Conservation (phyloP, 768 basidiomycete genomes). For the Neoboletus brunneissimus region DNA sequence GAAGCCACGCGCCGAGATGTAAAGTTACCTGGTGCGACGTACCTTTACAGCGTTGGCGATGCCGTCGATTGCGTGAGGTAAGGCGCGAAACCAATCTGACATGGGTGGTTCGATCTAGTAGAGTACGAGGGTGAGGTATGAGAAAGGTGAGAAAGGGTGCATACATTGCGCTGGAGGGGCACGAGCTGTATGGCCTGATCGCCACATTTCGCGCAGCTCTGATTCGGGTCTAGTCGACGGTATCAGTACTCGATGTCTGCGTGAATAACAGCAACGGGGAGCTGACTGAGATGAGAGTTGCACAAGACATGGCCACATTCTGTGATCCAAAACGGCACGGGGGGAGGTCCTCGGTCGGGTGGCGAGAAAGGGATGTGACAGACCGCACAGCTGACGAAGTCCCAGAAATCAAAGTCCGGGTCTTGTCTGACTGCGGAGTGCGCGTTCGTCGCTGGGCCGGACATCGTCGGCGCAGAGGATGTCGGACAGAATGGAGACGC, state of each 20-base stretch:
- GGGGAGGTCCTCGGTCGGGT: constrained; percentile 46
- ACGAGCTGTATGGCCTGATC: constrained; percentile 60
- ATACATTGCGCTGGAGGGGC: constrained; percentile 72
- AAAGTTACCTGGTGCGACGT: neutral
- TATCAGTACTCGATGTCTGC: neutral
- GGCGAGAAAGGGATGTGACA: constrained; percentile 67
- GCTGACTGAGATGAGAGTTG: constrained; percentile 79
- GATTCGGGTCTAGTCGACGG: constrained; percentile 54
- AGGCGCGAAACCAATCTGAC: constrained; percentile 75
- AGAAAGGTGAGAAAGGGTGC: constrained; percentile 11
- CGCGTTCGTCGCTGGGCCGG: constrained; percentile 9
- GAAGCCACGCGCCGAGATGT: neutral
- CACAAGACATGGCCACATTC: constrained; percentile 86
- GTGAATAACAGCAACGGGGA: neutral
- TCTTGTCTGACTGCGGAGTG: constrained; percentile 2
- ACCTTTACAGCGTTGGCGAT: constrained; percentile 71
- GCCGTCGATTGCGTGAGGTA: constrained; percentile 59
- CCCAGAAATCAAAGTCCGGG: constrained; percentile 67
- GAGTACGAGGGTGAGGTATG: constrained; percentile 1
- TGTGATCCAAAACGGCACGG: constrained; percentile 83
- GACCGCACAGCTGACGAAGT: constrained; percentile 67
- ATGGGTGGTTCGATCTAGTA: constrained; percentile 77
- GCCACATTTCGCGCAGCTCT: constrained; percentile 72
- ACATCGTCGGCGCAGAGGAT: constrained; percentile 3
- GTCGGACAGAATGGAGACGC: neutral